Percentiles rank a stretch among this genome's conserved stretches.
phyloP scores from a whole-genome alignment of 2,329 filamentous ascomycete genomes.

The Lasiodiplodia sp. region DNA sequence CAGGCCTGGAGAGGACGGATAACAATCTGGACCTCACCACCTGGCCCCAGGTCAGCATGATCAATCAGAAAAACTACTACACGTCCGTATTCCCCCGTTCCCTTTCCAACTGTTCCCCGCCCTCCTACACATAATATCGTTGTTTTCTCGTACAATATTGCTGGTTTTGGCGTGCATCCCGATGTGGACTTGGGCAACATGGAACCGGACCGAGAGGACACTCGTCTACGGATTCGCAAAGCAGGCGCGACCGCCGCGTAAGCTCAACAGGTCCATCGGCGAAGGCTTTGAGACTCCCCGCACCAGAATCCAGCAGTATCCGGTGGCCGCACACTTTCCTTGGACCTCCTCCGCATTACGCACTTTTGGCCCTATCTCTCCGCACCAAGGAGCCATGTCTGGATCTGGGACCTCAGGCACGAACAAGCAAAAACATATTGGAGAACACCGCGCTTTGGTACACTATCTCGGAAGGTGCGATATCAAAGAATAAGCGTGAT shows the following conservation, averaged over 20 bases:
- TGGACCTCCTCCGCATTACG: not conserved
- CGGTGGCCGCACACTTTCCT: not conserved
- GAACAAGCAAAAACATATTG: not conserved
- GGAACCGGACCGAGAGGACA: not conserved
- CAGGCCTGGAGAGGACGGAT: conserved; percentile 94
- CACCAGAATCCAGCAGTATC: not conserved
- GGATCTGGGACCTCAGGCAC: not conserved
- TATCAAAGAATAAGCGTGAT: not conserved
- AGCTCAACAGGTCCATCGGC: not conserved
- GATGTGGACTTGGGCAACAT: not conserved
- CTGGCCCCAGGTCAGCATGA: conserved; percentile 91
- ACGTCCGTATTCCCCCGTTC: conserved; percentile 65
- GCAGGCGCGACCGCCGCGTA: not conserved
- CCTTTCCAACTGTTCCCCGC: not conserved
- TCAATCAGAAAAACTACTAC: conserved; percentile 99
- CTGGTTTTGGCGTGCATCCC: not conserved
- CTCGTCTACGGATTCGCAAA: not conserved
- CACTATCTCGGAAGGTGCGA: not conserved
- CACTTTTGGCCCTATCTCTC: not conserved
- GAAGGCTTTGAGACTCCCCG: not conserved
- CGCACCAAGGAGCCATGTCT: not conserved
- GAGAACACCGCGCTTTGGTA: not conserved
- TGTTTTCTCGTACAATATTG: not conserved
- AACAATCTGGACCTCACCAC: conserved; percentile 96
- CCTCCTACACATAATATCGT: not conserved